Base-by-base conservation (phyloP, 305 asterid species). In the Rubia occidens region DNA sequence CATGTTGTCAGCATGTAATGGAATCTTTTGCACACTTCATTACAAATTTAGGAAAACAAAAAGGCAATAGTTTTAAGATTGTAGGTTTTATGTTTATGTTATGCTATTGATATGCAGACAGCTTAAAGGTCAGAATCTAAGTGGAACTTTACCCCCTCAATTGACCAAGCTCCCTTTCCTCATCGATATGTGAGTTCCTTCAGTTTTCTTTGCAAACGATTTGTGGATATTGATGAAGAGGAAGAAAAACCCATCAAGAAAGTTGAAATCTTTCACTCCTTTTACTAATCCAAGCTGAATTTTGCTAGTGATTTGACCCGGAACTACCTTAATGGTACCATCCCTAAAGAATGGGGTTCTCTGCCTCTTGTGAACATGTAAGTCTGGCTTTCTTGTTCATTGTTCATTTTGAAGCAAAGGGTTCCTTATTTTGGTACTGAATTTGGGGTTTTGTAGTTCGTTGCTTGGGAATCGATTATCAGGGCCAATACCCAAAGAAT, bases 391-490 rank as follows among this genome's bases (percentile, higher is more conserved):
- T 9, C 13, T 3, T n/a, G n/a, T 17, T 35, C 0, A 8, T 37
- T 2, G 11, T 42, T 10, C 39, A n/a, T 1, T 15, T 14, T 35
- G 43, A 0, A 59, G 11, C 11, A 60, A 11, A 3, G 7, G n/a
- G 39, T 44, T 67, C 5, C 14, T n/a, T 35, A 1, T 17, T 69
- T 5, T 14, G 54, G 14, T 5, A 11, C 14, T 60, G 14, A 20
- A 10, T 10, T 42, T 26, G 45, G 40, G 21, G 32, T 42, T 5
- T 11, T 78, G 81, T 88, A 89, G 96, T 64, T 76, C 87, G 20
- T 76, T 89, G 29, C 14, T 76, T 5, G 90, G 86, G 60, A 89
- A 89, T 60, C 89, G 95, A 2, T 29, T 89, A 32, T 78, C 94
- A 14, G 96, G 96, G 61, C 11, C 75, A 60, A 60, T 89, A 49